phyloP scores from a whole-genome alignment of 2,329 filamentous ascomycete species.

The Alternaria infectoria region DNA sequence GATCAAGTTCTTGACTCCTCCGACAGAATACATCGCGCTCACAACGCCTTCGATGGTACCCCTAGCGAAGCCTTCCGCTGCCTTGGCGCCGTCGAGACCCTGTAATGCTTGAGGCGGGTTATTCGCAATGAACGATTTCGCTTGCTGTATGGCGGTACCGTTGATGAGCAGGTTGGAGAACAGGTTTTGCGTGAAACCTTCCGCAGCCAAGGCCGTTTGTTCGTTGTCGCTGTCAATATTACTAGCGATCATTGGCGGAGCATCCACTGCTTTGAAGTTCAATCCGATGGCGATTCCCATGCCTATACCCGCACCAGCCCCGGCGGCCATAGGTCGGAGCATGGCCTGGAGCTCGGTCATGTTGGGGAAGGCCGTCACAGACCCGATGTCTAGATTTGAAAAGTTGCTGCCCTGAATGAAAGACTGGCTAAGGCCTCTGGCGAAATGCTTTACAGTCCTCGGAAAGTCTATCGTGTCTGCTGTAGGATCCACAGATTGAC shows the following conservation, averaged over 20 bases:
- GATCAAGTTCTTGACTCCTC: slow-evolving; percentile 35
- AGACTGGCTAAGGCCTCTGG: slow-evolving; percentile 34
- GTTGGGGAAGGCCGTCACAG: slow-evolving; percentile 4
- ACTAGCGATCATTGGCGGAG: slow-evolving; percentile 3
- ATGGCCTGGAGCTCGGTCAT: slow-evolving; percentile 16
- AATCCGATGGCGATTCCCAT: slow-evolving; percentile 33
- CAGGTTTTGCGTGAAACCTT: slow-evolving; percentile 30
- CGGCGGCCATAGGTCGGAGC: slow-evolving; percentile 31
- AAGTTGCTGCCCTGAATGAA: slow-evolving; percentile 31
- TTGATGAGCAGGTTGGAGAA: slow-evolving; percentile 33
- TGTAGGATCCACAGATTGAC: slow-evolving; percentile 14
- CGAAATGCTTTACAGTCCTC: slow-evolving; percentile 26
- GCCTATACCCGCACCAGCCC: slow-evolving; percentile 38
- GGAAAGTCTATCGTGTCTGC: slow-evolving; percentile 20
- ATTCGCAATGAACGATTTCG: not conserved
- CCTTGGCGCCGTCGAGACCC: slow-evolving; percentile 22
- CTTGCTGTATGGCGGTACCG: slow-evolving; percentile 21
- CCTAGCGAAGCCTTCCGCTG: slow-evolving; percentile 35
- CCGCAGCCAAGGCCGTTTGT: slow-evolving; percentile 22
- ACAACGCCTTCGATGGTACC: slow-evolving; percentile 35
- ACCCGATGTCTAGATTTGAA: slow-evolving; percentile 8
- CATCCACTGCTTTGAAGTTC: slow-evolving; percentile 13
- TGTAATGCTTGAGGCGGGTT: slow-evolving; percentile 11
- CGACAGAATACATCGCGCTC: slow-evolving; percentile 32
- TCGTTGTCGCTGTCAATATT: slow-evolving; percentile 14